These are phyloP conservation scores for Obelidium mucronatum DNA, from an alignment of 192 early-diverging fungal genomes.

Conservation along the genomic window DNA sequence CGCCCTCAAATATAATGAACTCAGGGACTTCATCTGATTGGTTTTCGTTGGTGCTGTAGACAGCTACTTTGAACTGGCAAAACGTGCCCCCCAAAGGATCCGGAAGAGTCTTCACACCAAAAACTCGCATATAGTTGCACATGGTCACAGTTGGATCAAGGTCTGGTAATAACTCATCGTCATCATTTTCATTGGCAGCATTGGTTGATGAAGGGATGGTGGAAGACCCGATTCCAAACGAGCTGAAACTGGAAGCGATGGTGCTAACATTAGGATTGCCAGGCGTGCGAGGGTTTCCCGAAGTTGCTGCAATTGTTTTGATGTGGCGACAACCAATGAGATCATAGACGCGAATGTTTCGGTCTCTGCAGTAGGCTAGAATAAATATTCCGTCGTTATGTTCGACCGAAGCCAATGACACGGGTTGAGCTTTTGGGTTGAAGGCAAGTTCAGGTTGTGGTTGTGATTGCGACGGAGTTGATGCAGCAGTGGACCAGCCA, in stretches of 20 bases:
- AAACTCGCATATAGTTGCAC: not conserved
- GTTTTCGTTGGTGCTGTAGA: too few relatives aligned
- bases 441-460: not conserved
- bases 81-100: not conserved
- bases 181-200: too few relatives aligned
- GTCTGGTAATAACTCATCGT: too few relatives aligned
- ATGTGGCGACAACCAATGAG: not conserved
- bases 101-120: not conserved
- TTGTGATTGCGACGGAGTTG: not conserved
- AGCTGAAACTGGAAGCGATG: too few relatives aligned
- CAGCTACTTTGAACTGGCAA: constrained; percentile 6
- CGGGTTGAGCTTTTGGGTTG: not conserved
- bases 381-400: not conserved
- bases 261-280: too few relatives aligned
- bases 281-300: too few relatives aligned
- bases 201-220: too few relatives aligned
- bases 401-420: not conserved
- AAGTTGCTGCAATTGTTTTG: not conserved
- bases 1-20: constrained; percentile 13
- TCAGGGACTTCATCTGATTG: too few relatives aligned
- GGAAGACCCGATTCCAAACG: too few relatives aligned
- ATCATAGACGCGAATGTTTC: not conserved
- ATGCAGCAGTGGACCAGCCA: not conserved
- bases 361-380: not conserved
- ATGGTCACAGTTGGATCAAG: not conserved